Evolutionary conservation across 2,329 filamentous ascomycete genomes (phyloP), one percentile per base, ranked within the genome.

Genomic region (Neoscytalidium dimidiatum): DNA sequence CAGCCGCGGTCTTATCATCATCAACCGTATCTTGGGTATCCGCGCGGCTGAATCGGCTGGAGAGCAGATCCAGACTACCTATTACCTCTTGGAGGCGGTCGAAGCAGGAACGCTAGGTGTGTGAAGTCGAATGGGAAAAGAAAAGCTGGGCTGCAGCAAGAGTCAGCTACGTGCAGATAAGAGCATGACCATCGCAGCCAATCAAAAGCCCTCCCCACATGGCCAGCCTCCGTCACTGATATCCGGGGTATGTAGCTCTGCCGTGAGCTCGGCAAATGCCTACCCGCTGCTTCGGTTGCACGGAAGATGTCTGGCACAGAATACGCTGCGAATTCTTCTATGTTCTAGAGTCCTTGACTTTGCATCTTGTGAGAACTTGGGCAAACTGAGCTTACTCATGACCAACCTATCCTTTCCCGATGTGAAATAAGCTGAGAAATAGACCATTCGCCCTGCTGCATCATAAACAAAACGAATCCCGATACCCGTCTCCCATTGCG

Each of bases 111-210:
- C 43, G 38, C 38, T 17, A 41, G 9, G 38, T 5, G 5, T 9
- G 38, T 17, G 5, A 41, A n/a, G n/a, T 17, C 14, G 38, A 17
- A 14, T 17, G 14, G 38, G 13, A 41, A 41, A 41, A 41, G n/a
- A 3, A 46, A 21, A 9, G 23, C 28, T 46, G 35, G 38, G 56
- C 41, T 33, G 38, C 35, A 44, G 26, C 17, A n/a, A 23, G 56
- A 31, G 56, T 33, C 26, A 46, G 26, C 26, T 14, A 17, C 21
- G n/a, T 56, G 56, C 56, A 60, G 56, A 60, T 60, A 60, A 60
- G 56, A 46, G 38, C 41, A 41, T 60, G 41, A 60, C 26, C 38
- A 60, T 44, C 14, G 14, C 3, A n/a, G 41, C 56, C 56, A 60
- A 60, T 60, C 56, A 60, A 23, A 33, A 41, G 17, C 13, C 33